Percentiles rank a stretch among this genome's conserved stretches.
These are phyloP conservation scores for Pseudogymnoascus pannorum DNA, from an alignment of 2,329 filamentous ascomycete genomes.

Conservation along the genomic window DNA sequence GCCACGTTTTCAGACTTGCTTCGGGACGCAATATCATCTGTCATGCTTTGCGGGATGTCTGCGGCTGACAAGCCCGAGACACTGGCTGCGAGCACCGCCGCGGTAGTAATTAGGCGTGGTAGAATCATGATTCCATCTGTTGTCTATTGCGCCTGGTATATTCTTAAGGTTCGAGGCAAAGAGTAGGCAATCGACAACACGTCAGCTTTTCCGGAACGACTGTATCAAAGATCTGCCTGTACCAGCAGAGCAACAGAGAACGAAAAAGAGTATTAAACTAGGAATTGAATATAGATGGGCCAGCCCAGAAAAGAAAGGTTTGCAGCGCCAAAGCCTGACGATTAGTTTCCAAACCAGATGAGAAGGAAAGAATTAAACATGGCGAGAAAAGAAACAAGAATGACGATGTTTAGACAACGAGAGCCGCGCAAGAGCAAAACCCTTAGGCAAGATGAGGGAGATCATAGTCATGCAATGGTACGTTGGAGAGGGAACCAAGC, in stretches of 20 bases:
- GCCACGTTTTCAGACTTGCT: background rate
- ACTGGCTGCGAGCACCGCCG: background rate
- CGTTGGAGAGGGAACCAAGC: background rate
- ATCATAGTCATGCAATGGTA: conserved; percentile 3
- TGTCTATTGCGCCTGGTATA: background rate
- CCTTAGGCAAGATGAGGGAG: background rate
- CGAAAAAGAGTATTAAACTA: background rate
- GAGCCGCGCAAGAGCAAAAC: background rate
- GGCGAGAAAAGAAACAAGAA: conserved; percentile 2
- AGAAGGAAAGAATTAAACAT: conserved; percentile 8
- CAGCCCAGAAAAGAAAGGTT: conserved; percentile 3
- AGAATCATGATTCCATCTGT: background rate
- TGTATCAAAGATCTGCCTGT: background rate
- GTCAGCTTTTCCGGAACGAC: background rate
- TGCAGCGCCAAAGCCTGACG: background rate
- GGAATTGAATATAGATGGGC: background rate
- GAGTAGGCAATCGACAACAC: background rate
- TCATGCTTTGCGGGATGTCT: background rate
- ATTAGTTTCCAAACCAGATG: conserved; percentile 2
- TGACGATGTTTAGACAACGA: background rate
- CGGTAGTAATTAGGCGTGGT: conserved; percentile 4
- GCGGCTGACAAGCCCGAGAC: background rate
- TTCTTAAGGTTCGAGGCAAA: background rate
- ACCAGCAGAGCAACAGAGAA: conserved; percentile 3
- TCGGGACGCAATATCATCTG: background rate